These are phyloP conservation scores for Suhomyces panamericanus DNA, from an alignment of 1,139 yeast genomes.

Conservation along the genomic window DNA sequence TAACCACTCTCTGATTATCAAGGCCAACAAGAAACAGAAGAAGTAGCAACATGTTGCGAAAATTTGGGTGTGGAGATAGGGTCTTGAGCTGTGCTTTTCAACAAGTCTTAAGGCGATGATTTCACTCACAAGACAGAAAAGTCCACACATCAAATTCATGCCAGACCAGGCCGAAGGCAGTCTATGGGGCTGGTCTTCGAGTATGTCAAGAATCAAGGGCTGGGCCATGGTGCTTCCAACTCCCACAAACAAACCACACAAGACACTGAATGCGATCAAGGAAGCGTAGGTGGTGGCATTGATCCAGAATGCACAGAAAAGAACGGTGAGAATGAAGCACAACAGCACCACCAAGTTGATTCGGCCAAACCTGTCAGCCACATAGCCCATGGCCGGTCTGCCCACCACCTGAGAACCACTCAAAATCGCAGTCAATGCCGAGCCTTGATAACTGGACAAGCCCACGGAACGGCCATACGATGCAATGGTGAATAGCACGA, in stretches of 20 bases:
- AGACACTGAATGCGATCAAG: conserved; percentile 52
- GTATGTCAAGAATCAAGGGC: conserved; percentile 59
- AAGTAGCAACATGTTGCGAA: conserved; percentile 55
- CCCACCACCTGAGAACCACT: conserved; percentile 68
- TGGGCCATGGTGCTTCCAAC: conserved; percentile 65
- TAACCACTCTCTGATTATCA: conserved; percentile 33
- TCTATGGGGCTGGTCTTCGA: conserved; percentile 35
- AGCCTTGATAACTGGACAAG: conserved; percentile 53
- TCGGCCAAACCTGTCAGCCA: conserved; percentile 62
- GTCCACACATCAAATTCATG: conserved; percentile 49
- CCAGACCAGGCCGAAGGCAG: conserved; percentile 64
- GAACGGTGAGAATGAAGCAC: conserved; percentile 33
- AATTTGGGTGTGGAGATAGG: conserved; percentile 60
- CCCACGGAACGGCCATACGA: conserved; percentile 65
- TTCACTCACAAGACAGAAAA: conserved; percentile 47
- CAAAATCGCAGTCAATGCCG: conserved; percentile 59
- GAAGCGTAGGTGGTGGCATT: conserved; percentile 52
- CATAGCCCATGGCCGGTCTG: conserved; percentile 59
- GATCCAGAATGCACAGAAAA: conserved; percentile 54
- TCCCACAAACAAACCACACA: conserved; percentile 59
- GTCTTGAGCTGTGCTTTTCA: conserved; percentile 31
- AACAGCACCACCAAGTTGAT: conserved; percentile 46
- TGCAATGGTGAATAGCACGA: conserved; percentile 60
- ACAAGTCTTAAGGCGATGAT: conserved; percentile 50
- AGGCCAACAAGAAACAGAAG: conserved; percentile 27